Conservation (phyloP, 805 yeast species). For the Metschnikowia cerradonensis region DNA sequence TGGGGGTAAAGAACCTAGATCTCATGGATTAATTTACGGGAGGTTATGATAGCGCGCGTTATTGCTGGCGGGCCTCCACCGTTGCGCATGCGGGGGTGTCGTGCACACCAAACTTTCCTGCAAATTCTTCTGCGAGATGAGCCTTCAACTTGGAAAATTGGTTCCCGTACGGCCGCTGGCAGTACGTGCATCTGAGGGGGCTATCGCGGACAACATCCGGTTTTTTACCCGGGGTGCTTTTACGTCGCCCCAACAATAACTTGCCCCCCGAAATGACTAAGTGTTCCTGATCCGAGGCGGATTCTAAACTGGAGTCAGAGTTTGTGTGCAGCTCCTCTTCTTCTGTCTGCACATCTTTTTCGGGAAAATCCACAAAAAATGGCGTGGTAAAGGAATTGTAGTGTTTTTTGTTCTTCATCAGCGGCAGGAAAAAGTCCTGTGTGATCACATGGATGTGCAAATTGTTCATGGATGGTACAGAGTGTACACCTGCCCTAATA, state of each 20-base stretch:
- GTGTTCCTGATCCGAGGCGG: neutral
- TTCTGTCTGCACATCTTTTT: conserved; percentile 19
- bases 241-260: neutral
- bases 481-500: conserved; percentile 61
- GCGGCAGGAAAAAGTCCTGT: conserved; percentile 51
- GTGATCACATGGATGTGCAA: conserved; percentile 73
- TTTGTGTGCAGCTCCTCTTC: neutral
- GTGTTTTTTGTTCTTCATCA: conserved; percentile 59
- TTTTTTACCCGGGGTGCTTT: neutral
- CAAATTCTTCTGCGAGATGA: conserved; percentile 27
- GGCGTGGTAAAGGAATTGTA: conserved; percentile 65
- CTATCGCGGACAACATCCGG: conserved; percentile 7
- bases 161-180: conserved; percentile 24
- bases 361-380: conserved; percentile 57
- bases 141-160: conserved; percentile 24
- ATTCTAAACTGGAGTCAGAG: conserved; percentile 3
- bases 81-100: neutral
- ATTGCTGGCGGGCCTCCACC: neutral
- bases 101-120: conserved; percentile 10
- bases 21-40: conserved; percentile 2
- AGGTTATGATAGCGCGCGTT: neutral
- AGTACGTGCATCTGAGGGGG: conserved; percentile 26
- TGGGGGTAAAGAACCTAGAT: neutral
- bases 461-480: conserved; percentile 65
- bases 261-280: neutral